These are phyloP conservation scores for Candida nonsorbophila DNA, from an alignment of 805 yeast species.

Conservation along the genomic window DNA sequence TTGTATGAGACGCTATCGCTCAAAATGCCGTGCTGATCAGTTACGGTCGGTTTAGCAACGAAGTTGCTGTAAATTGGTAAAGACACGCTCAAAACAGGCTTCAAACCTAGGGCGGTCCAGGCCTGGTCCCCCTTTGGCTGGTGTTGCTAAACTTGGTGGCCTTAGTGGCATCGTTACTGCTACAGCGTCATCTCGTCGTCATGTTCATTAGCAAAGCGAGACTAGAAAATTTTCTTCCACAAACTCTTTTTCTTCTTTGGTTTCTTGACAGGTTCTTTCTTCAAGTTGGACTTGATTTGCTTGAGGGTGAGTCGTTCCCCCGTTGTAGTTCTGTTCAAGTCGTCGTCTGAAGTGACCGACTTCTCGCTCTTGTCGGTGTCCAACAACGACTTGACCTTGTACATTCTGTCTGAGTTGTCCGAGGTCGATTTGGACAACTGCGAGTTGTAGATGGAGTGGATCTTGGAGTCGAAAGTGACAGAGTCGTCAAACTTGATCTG, in stretches of 20 bases:
- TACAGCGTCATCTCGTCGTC: too few species aligned
- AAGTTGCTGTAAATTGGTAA: too few species aligned
- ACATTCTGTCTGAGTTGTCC: slow-evolving; percentile 15
- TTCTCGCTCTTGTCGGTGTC: slow-evolving; percentile 7
- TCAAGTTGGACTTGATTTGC: neutral
- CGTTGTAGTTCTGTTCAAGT: too few species aligned
- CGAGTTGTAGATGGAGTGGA: slow-evolving; percentile 31
- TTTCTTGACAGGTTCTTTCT: neutral
- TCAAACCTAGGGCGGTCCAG: too few species aligned
- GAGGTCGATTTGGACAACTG: slow-evolving; percentile 8
- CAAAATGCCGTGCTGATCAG: too few species aligned
- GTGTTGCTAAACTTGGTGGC: too few species aligned
- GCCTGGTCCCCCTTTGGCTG: too few species aligned
- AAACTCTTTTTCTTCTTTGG: slow-evolving; percentile 9
- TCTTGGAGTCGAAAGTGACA: slow-evolving; percentile 20
- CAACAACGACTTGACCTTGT: slow-evolving; percentile 37
- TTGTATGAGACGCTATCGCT: too few species aligned
- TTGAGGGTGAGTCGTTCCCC: neutral
- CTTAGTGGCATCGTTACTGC: too few species aligned
- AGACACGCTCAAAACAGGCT: too few species aligned
- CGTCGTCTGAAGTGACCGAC: neutral
- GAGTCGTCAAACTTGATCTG: slow-evolving; percentile 10
- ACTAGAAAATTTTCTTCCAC: slow-evolving; percentile 10
- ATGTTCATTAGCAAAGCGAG: too few species aligned
- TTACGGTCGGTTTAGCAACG: too few species aligned